These are phyloP conservation scores for Aspergillus pseudoviridinutans DNA, from an alignment of 2,329 filamentous ascomycete genomes.

Conservation along the genomic window DNA sequence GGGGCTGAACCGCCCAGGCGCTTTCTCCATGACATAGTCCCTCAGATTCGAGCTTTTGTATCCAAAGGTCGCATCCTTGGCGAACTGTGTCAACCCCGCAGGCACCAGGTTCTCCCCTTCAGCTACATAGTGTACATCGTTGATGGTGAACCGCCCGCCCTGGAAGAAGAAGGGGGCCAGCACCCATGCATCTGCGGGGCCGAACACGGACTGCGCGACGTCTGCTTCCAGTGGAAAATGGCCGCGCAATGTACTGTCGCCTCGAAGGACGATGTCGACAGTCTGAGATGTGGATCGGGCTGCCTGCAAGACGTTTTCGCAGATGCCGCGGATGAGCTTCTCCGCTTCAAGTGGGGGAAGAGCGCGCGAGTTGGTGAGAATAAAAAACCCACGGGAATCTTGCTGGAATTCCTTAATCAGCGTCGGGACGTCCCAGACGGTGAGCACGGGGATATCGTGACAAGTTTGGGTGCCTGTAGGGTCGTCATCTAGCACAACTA, in stretches of 20 bases:
- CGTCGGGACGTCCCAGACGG: conserved; percentile 48
- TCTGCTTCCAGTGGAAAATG: conserved; percentile 56
- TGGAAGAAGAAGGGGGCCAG: conserved; percentile 58
- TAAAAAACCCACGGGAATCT: conserved; percentile 53
- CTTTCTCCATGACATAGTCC: conserved; percentile 55
- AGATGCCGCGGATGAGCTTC: conserved; percentile 49
- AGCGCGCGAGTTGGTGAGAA: conserved; percentile 58
- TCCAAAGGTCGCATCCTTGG: conserved; percentile 55
- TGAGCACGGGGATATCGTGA: conserved; percentile 54
- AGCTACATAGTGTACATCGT: conserved; percentile 56
- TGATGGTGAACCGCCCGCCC: conserved; percentile 55
- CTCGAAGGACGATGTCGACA: conserved; percentile 55
- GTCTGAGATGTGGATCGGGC: conserved; percentile 35
- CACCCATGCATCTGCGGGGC: conserved; percentile 50
- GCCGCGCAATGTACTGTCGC: conserved; percentile 55
- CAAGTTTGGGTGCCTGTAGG: conserved; percentile 62
- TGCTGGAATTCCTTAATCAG: conserved; percentile 44
- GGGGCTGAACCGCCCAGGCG: conserved; percentile 37
- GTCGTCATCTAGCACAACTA: conserved; percentile 49
- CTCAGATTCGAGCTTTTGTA: conserved; percentile 52
- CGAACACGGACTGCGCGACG: conserved; percentile 49
- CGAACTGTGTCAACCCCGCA: conserved; percentile 53
- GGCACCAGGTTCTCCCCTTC: conserved; percentile 49
- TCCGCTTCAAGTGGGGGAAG: conserved; percentile 48
- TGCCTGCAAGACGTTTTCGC: conserved; percentile 46